Evolutionary conservation across 2,329 filamentous ascomycete species (phyloP).

Genomic region (Colletotrichum costaricense): DNA sequence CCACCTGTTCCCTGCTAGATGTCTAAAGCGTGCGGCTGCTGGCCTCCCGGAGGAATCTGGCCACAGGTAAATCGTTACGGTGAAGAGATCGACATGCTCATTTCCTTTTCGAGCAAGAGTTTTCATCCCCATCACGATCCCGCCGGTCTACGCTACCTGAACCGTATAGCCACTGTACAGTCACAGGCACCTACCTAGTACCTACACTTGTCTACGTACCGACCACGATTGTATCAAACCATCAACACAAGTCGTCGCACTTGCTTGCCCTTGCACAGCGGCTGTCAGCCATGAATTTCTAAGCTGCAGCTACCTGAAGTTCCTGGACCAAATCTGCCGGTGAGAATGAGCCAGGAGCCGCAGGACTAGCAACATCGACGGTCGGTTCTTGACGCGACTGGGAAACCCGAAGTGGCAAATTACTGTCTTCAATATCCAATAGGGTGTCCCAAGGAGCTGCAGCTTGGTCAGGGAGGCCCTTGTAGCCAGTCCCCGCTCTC

Average conservation of each 20-base stretch:
- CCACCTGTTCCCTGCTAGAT: slow-evolving; percentile 13
- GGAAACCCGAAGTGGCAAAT: slow-evolving; percentile 25
- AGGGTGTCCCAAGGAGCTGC: not conserved
- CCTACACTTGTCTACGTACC: not conserved
- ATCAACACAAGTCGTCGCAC: not conserved
- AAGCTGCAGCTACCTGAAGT: slow-evolving; percentile 11
- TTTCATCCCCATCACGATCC: slow-evolving; percentile 22
- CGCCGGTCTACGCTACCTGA: not conserved
- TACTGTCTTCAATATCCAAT: slow-evolving; percentile 15
- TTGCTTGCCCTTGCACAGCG: not conserved
- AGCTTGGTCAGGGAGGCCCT: slow-evolving; percentile 18
- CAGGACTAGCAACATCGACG: slow-evolving; percentile 6
- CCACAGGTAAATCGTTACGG: slow-evolving; percentile 24
- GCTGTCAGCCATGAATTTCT: slow-evolving; percentile 16
- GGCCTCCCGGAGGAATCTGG: slow-evolving; percentile 24
- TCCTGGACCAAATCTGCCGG: slow-evolving; percentile 8
- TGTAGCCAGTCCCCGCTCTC: slow-evolving; percentile 15
- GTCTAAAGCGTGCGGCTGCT: slow-evolving; percentile 23
- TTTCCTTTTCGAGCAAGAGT: slow-evolving; percentile 9
- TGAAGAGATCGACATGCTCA: slow-evolving; percentile 23
- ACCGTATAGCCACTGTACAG: slow-evolving; percentile 9
- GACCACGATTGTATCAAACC: slow-evolving; percentile 8
- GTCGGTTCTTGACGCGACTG: not conserved
- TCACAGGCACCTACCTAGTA: not conserved
- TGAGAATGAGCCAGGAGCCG: slow-evolving; percentile 17